Evolutionary conservation across 2,329 filamentous ascomycete species (phyloP), one percentile per base, ranked within the genome.

Genomic region (Ambrosiella xylebori): DNA sequence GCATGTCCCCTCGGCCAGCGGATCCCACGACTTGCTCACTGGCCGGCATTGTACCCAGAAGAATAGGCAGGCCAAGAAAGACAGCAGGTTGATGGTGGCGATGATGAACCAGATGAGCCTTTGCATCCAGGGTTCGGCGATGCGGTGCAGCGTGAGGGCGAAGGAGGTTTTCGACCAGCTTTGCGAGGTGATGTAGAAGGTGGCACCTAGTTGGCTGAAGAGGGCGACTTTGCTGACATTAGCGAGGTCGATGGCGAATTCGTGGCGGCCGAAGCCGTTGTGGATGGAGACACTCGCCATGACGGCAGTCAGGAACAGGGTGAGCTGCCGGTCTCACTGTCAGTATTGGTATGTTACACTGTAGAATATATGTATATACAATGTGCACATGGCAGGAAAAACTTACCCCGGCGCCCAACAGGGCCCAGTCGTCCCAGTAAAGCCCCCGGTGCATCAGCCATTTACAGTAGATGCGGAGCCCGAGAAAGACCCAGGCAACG

Each of bases 351-450:
- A 49, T 4, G 7, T 15, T 36, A 2, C 11, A 19, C 9, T 13
- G 4, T 13, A 52, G 12, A 12, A 35, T 13, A 19, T 15, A 39
- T 9, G 51, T 15, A 27, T 27, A 27, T 27, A 27, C 27, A 27
- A 27, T 27, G 27, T 27, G 5, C 3, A 27, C 27, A 5, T 27
- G 27, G 4, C 27, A 27, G 5, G 27, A 27, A 27, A 27, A 27
- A 57, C 56, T 41, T 40, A 60, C 59, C 61, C 68, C 69, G 8
- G 68, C 63, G 7, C 61, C 59, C 12, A 70, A 64, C 52, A 71
- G 62, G 12, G 68, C 52, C 61, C 68, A 66, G 61, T 71, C 69
- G 58, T 71, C 69, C 65, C 68, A 69, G 66, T 68, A 71, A 27
- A 71, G 41, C 50, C 68, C 69, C 39, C 65, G 64, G 1, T 65